Percentiles rank a stretch among this genome's conserved stretches.
phyloP scores from a whole-genome alignment of 495 filamentous ascomycete genomes.

The Annulohypoxylon bovei region DNA sequence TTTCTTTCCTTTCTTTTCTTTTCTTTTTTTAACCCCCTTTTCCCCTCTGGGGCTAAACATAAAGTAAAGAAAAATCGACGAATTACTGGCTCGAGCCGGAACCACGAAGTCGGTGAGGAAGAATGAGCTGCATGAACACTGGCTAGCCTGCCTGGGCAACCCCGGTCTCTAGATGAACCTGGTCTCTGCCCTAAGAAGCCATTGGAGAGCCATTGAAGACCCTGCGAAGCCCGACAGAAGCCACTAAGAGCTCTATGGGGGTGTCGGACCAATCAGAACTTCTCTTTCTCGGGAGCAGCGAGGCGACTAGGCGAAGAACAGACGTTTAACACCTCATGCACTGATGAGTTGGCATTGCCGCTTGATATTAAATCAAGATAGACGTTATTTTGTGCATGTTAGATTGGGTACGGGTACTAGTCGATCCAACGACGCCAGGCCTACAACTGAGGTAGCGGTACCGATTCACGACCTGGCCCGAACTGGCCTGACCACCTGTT shows the following conservation, averaged over 20 bases:
- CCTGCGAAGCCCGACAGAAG: constrained; percentile 47
- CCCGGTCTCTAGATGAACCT: constrained; percentile 46
- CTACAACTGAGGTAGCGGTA: constrained; percentile 37
- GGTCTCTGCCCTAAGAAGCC: constrained; percentile 54
- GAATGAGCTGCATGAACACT: constrained; percentile 68
- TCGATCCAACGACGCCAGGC: constrained; percentile 36
- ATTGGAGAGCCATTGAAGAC: constrained; percentile 43
- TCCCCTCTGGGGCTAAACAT: constrained; percentile 19
- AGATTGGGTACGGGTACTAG: constrained; percentile 53
- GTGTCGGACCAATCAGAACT: constrained; percentile 40
- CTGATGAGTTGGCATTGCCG: constrained; percentile 89
- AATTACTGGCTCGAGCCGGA: constrained; percentile 60
- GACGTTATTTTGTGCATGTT: constrained; percentile 62
- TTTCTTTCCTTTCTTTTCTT: background rate
- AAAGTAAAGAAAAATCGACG: constrained; percentile 16
- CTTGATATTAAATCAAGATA: constrained; percentile 71
- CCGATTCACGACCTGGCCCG: constrained; percentile 34
- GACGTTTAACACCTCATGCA: constrained; percentile 73
- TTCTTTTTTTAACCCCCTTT: constrained; percentile 10
- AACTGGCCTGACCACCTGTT: constrained; percentile 40
- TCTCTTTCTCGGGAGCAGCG: constrained; percentile 39
- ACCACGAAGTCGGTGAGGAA: constrained; percentile 69
- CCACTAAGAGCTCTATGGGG: constrained; percentile 44
- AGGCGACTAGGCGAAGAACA: constrained; percentile 63
- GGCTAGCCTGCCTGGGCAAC: constrained; percentile 51